Evolutionary conservation across 805 yeast genomes (phyloP).

Genomic region (Candida nanaspora): DNA sequence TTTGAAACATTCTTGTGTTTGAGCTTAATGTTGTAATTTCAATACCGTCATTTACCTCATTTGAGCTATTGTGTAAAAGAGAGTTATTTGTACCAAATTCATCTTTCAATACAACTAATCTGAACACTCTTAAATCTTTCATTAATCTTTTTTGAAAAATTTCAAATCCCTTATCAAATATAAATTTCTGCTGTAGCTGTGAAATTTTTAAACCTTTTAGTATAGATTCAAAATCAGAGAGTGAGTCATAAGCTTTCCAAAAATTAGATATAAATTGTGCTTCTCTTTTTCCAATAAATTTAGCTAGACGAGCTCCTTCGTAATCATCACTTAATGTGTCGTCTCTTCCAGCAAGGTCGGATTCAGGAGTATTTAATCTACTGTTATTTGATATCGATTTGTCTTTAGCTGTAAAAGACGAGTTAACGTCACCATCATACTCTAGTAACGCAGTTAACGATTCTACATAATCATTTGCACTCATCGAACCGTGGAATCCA

Average conservation of each 20-base stretch:
- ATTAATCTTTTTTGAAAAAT: slow-evolving; percentile 75
- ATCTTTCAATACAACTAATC: slow-evolving; percentile 84
- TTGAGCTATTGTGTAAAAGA: slow-evolving; percentile 3
- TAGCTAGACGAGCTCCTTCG: slow-evolving; percentile 17
- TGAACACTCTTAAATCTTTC: slow-evolving; percentile 70
- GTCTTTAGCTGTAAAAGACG: slow-evolving; percentile 9
- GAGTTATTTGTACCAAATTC: slow-evolving; percentile 27
- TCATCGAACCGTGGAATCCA: slow-evolving; percentile 80
- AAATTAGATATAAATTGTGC: slow-evolving; percentile 32
- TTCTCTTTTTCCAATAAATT: slow-evolving; percentile 21
- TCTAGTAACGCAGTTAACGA: slow-evolving; percentile 81
- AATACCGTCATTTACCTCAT: slow-evolving; percentile 18
- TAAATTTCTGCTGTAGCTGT: slow-evolving; percentile 71
- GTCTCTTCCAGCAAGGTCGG: slow-evolving; percentile 14
- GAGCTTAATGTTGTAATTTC: slow-evolving; percentile 37
- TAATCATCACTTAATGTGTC: slow-evolving; percentile 8
- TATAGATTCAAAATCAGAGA: slow-evolving; percentile 43
- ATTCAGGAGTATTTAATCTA: slow-evolving; percentile 10
- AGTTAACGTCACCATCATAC: slow-evolving; percentile 35
- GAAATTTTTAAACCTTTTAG: slow-evolving; percentile 76
- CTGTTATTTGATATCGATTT: slow-evolving; percentile 6
- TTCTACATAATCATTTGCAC: slow-evolving; percentile 93
- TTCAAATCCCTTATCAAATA: slow-evolving; percentile 86
- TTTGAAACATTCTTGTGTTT: slow-evolving; percentile 66
- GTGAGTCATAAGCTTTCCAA: slow-evolving; percentile 55